Evolutionary conservation across 2,329 filamentous ascomycete genomes (phyloP), one percentile per base, ranked within the genome.

Genomic region (Neopestalotiopsis clavispora): DNA sequence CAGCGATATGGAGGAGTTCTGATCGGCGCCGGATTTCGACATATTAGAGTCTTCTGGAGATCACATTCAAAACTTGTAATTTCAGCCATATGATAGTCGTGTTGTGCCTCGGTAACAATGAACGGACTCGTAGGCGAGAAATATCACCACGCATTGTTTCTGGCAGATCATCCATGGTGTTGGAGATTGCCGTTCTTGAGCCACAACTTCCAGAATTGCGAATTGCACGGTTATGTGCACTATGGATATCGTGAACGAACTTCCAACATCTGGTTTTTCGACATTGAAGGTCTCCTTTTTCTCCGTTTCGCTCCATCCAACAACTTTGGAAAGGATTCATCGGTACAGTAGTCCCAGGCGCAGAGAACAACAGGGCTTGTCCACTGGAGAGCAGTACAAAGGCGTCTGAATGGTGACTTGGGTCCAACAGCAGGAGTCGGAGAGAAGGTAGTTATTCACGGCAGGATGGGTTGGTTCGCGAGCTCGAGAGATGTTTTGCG

Each of bases 301-400:
- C 23, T 23, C 23, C 23, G 2, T 23, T 3, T 23, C 23, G 23
- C 23, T 23, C 23, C 23, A 2, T 23, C 3, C 2, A 3, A 23
- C 1, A 2, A 23, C 2, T 23, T 2, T 23, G 3, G 2, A 2
- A 3, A 23, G 23, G 2, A 2, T 23, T 23, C 0, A 23, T 23
- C 3, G 23, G 2, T 23, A 23, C 2, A 2, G 23, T 23, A 23
- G 23, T 23, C 23, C 23, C 23, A 23, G 1, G 23, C 2, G 23
- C 2, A 23, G 2, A 2, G 23, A 3, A 23, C 23, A 23, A 52
- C n/a, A n/a, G n/a, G 45, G n/a, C 45, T 52, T 23, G 20, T 20
- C n/a, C 9, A n/a, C 4, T 52, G 6, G 45, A 52, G 45, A 52
- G 45, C n/a, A 7, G 45, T 52, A 4, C 45, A 52, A 17, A 23